phyloP scores from a whole-genome alignment of 164 flowering plant genomes.

The Liquidambar formosana region DNA sequence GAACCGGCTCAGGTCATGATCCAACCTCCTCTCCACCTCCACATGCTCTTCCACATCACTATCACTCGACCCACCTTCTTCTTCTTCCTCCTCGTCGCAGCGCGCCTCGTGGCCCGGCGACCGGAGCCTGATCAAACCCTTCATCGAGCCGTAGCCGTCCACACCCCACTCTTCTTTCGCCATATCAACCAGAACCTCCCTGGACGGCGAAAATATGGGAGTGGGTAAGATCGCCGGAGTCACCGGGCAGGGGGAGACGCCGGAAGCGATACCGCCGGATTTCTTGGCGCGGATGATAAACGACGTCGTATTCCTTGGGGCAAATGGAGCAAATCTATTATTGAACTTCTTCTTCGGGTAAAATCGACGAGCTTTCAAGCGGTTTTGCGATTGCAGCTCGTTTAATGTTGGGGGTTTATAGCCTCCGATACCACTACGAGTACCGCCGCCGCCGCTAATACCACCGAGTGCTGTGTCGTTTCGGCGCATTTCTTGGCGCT shows the following conservation, averaged over 20 bases:
- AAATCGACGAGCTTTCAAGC: constrained; percentile 64
- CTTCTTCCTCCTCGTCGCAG: constrained; percentile 59
- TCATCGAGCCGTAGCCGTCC: constrained; percentile 96
- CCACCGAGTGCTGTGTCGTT: too few relatives aligned
- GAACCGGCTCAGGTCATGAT: constrained; percentile 92
- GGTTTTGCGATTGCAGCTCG: constrained; percentile 71
- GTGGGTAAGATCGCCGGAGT: constrained; percentile 86
- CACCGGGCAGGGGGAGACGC: constrained; percentile 80
- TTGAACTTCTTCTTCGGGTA: constrained; percentile 71
- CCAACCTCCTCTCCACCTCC: constrained; percentile 93
- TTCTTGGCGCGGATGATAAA: constrained; percentile 79
- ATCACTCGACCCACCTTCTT: constrained; percentile 80
- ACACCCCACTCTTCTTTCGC: constrained; percentile 98
- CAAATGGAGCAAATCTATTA: constrained; percentile 67
- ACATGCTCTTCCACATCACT: constrained; percentile 96
- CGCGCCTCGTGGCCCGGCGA: constrained; percentile 60
- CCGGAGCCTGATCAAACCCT: constrained; percentile 81
- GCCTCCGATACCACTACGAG: constrained; percentile 38
- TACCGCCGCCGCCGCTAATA: constrained; percentile 14
- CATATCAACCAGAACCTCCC: constrained; percentile 82
- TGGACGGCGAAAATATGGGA: constrained; percentile 79
- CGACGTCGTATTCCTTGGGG: constrained; percentile 84
- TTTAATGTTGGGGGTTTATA: constrained; percentile 70
- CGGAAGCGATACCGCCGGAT: constrained; percentile 71
- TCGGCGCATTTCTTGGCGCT: too few relatives aligned